These are phyloP conservation scores for Kitagawia praeruptora DNA, from an alignment of 129 eudicot genomes.

Conservation along the genomic window DNA sequence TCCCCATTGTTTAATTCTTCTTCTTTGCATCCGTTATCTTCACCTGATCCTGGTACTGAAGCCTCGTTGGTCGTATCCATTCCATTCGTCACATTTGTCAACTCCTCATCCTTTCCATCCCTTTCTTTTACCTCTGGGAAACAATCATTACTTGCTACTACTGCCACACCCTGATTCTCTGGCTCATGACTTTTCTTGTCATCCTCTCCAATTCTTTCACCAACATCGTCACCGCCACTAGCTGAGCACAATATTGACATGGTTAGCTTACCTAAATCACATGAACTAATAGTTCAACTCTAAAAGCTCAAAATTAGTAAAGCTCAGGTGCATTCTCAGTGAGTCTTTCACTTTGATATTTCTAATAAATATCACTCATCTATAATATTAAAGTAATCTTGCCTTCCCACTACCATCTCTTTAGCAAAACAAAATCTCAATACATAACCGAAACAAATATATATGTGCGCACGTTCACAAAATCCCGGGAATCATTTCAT, in stretches of 20 bases:
- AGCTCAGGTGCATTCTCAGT: too few relatives aligned
- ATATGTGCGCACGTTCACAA: too few relatives aligned
- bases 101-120: slow-evolving; percentile 7
- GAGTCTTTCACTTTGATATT: too few relatives aligned
- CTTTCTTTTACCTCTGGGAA: not conserved
- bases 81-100: slow-evolving; percentile 5
- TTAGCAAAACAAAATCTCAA: too few relatives aligned
- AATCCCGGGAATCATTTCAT: too few relatives aligned
- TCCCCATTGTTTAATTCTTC: slow-evolving; percentile 2
- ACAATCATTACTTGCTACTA: not conserved
- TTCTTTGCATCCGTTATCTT: not conserved
- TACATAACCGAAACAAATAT: too few relatives aligned
- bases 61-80: slow-evolving; percentile 8
- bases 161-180: not conserved
- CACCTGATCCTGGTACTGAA: not conserved
- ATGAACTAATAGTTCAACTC: too few relatives aligned
- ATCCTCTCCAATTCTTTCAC: not conserved
- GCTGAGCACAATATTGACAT: not conserved
- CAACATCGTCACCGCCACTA: not conserved
- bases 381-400: too few relatives aligned
- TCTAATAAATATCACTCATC: too few relatives aligned
- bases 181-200: not conserved
- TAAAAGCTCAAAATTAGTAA: too few relatives aligned
- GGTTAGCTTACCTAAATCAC: too few relatives aligned
- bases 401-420: too few relatives aligned